Base-by-base conservation (phyloP, 2,329 filamentous ascomycete species). In the Eutypa lata region DNA sequence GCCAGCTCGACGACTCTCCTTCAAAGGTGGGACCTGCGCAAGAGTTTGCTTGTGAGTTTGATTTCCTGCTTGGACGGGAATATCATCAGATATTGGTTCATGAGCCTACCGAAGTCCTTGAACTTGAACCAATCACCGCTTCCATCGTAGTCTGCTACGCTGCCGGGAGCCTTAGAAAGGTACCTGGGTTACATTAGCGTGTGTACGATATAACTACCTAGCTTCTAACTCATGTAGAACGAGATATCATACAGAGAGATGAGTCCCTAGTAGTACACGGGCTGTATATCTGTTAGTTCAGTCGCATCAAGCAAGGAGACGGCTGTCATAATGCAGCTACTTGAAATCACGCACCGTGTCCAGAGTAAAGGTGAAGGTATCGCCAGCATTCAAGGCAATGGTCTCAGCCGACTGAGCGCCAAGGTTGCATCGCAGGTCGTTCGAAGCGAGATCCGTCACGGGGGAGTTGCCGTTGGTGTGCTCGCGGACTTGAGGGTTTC, bases 401-500 rank as follows among this genome's bases (percentile, higher is more conserved):
- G 71, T 73, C 51, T 53, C 58, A 24, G 62, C 60, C 10, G 71
- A 71, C 5, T 61, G 59, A 5, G 64, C 65, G 48, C 72, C 73
- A 3, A 68, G 71, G 57, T 76, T 76, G 66, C 73, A 75, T 38
- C 73, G 67, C 48, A 75, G 64, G 57, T 75, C 72, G 44, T 68
- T 68, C 7, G 72, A 73, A 2, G 65, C 50, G 42, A 76, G 60
- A 35, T 72, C 68, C 14, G 73, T 76, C 18, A 77, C 74, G 6
- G 75, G 76, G 7, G 73, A 76, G 69, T 78, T 77, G 59, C 72
- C 67, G 72, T 78, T 79, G 52, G 65, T 71, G 67, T 78, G 77
- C 55, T 72, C 66, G 47, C 76, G 70, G 60, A 79, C 65, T 68
- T 46, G 60, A 48, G 7, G 46, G 22, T 19, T 11, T 47, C 7